Evolutionary conservation across 163 green algal species (phyloP).

Genomic region (Chlamydomonas reinhardtii): DNA sequence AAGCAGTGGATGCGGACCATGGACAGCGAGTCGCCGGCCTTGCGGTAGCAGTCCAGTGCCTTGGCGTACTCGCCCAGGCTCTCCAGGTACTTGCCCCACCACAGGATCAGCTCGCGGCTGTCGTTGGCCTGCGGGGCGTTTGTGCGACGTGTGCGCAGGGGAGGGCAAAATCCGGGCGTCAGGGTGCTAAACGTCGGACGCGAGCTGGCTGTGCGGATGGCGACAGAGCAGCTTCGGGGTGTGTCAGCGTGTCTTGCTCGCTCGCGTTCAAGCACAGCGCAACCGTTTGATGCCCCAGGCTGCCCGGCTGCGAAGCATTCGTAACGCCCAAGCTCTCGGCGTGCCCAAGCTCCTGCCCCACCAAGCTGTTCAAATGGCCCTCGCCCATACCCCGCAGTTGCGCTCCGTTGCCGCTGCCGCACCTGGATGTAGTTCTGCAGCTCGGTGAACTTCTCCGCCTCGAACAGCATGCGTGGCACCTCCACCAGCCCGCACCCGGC

Average conservation of each 20-base stretch:
- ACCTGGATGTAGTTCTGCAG: conserved; percentile 62
- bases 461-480: conserved; percentile 83
- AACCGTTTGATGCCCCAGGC: too few relatives aligned
- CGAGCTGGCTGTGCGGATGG: too few relatives aligned
- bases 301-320: too few relatives aligned
- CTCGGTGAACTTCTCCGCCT: conserved; percentile 61
- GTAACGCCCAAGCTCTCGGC: too few relatives aligned
- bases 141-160: background rate
- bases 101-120: conserved; percentile 61
- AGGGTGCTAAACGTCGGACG: too few relatives aligned
- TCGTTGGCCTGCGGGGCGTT: conserved; percentile 33
- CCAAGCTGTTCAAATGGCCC: too few relatives aligned
- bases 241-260: too few relatives aligned
- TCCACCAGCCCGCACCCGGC: conserved; percentile 61
- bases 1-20: conserved; percentile 74
- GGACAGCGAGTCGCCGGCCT: conserved; percentile 69
- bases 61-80: conserved; percentile 66
- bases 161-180: too few relatives aligned
- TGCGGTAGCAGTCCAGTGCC: conserved; percentile 74
- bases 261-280: too few relatives aligned
- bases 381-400: too few relatives aligned
- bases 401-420: background rate
- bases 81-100: conserved; percentile 86
- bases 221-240: too few relatives aligned
- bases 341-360: too few relatives aligned